A percentile compares a stretch with the other conserved stretches of the same genome.
These are phyloP conservation scores for Trypanosoma mega DNA, from an alignment of 208 protist species.

Conservation along the genomic window DNA sequence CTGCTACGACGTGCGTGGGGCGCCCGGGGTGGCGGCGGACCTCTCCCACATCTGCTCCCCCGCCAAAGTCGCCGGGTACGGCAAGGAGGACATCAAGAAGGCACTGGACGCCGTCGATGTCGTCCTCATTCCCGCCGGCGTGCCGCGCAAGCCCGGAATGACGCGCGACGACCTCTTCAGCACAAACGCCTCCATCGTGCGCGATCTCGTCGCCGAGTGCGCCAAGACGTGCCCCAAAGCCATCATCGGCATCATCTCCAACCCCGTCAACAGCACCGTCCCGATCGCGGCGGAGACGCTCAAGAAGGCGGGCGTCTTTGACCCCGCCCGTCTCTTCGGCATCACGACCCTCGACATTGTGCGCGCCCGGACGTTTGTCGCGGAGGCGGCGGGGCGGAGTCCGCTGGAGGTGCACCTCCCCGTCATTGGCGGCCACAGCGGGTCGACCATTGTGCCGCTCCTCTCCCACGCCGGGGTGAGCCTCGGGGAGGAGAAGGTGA, in stretches of 20 bases:
- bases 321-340: constrained; percentile 85
- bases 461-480: constrained; percentile 65
- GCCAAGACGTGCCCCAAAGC: constrained; percentile 88
- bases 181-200: constrained; percentile 92
- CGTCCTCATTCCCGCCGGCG: constrained; percentile 93
- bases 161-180: constrained; percentile 96
- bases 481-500: constrained; percentile 62
- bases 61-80: constrained; percentile 72
- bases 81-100: constrained; percentile 58
- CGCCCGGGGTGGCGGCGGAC: constrained; percentile 86
- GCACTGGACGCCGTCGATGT: constrained; percentile 79
- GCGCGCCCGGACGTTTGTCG: constrained; percentile 83
- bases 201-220: constrained; percentile 75
- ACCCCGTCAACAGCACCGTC: constrained; percentile 96
- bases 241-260: constrained; percentile 90
- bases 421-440: constrained; percentile 94
- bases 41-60: constrained; percentile 86
- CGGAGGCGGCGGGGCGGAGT: constrained; percentile 46
- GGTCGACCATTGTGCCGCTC: constrained; percentile 93
- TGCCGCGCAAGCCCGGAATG: constrained; percentile 96
- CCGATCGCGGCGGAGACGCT: constrained; percentile 92
- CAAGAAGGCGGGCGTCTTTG: constrained; percentile 84
- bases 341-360: constrained; percentile 93
- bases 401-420: constrained; percentile 72
- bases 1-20: constrained; percentile 91